phyloP scores from a whole-genome alignment of 179 eudicot species.

The Vitellaria paradoxa region DNA sequence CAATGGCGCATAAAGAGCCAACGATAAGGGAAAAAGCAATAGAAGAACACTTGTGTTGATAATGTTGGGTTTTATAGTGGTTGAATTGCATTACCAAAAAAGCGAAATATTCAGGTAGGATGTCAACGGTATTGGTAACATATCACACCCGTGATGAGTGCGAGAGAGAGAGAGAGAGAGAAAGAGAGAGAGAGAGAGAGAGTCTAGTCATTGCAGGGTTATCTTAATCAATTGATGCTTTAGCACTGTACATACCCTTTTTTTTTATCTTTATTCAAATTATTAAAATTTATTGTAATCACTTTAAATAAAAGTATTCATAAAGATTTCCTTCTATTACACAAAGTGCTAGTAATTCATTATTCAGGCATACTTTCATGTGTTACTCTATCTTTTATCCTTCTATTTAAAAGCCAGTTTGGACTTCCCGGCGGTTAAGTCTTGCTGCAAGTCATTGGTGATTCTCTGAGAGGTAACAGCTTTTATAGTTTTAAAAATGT shows the following conservation, averaged over 20 bases:
- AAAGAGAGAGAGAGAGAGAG: not conserved
- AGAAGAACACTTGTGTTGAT: not conserved
- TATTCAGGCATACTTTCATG: not conserved
- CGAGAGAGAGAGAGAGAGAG: not conserved
- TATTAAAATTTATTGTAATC: too few relatives aligned
- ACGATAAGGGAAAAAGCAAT: not conserved
- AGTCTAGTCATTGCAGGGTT: not conserved
- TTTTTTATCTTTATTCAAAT: too few relatives aligned
- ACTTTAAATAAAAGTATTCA: too few relatives aligned
- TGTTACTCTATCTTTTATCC: not conserved
- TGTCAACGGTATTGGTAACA: conserved; percentile 9
- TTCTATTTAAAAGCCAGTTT: not conserved
- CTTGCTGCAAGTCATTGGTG: not conserved
- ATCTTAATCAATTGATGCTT: not conserved
- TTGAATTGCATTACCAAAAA: conserved; percentile 20
- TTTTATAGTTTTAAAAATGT: not conserved
- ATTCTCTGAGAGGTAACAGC: not conserved
- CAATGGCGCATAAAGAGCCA: conserved; percentile 2
- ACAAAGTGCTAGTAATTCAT: too few relatives aligned
- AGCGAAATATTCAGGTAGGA: conserved; percentile 13
- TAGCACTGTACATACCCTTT: not conserved
- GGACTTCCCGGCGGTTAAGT: not conserved
- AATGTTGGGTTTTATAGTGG: conserved; percentile 11
- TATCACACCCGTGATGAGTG: conserved; percentile 9
- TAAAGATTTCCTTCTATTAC: too few relatives aligned